Evolutionary conservation across 2,329 filamentous ascomycete genomes (phyloP).

Genomic region (Xylaria sp.): DNA sequence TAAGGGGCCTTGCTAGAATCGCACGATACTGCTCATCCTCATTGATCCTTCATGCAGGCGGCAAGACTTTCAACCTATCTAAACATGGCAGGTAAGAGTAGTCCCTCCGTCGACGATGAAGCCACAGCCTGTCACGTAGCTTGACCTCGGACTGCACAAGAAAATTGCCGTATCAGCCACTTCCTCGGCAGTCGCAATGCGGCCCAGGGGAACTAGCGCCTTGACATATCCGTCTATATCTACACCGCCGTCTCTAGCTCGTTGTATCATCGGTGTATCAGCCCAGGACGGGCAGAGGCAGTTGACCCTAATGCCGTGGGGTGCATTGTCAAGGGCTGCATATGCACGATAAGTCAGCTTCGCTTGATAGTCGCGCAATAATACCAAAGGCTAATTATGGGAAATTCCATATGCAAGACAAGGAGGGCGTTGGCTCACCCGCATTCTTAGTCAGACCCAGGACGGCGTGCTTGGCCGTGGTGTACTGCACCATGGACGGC

Average conservation of each 20-base stretch:
- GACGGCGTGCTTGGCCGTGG: conserved; percentile 15
- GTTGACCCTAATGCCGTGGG: conserved; percentile 49
- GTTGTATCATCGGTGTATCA: conserved; percentile 48
- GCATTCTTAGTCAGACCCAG: conserved; percentile 23
- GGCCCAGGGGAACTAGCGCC: conserved; percentile 40
- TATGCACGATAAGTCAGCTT: background rate
- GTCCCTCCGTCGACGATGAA: conserved; percentile 41
- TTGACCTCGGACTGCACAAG: conserved; percentile 46
- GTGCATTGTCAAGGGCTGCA: conserved; percentile 26
- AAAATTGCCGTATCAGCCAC: conserved; percentile 48
- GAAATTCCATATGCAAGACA: background rate
- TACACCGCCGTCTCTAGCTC: conserved; percentile 33
- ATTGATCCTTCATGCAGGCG: conserved; percentile 2
- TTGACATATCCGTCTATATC: conserved; percentile 34
- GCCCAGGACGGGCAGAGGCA: conserved; percentile 49
- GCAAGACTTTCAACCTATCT: background rate
- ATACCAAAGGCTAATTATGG: background rate
- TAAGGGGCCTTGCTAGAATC: background rate
- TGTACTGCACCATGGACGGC: conserved; percentile 31
- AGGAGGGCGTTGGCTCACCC: conserved; percentile 3
- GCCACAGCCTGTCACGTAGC: conserved; percentile 46
- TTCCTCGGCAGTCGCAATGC: conserved; percentile 48
- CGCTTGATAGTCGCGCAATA: background rate
- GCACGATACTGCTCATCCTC: background rate
- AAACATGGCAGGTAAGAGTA: conserved; percentile 20